Evolutionary conservation across 1,284 basidiomycete genomes (phyloP).

Genomic region (Sanguinoderma infundibulare): DNA sequence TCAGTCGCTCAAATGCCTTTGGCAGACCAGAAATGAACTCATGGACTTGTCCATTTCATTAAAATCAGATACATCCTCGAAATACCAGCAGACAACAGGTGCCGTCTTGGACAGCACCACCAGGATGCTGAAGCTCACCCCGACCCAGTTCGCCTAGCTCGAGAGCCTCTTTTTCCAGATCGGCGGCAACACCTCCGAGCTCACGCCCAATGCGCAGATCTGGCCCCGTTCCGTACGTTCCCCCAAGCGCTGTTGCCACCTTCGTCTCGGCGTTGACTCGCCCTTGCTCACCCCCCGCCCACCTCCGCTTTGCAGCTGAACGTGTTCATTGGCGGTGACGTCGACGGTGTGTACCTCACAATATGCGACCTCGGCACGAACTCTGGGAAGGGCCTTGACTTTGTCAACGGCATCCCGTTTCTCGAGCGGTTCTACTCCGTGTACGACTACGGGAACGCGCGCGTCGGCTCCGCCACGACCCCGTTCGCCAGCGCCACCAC

Average conservation of each 20-base stretch:
- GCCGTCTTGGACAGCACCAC: constrained; percentile 26
- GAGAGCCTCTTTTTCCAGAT: constrained; percentile 25
- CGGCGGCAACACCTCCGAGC: neutral
- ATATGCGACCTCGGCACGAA: constrained; percentile 27
- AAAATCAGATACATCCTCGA: neutral
- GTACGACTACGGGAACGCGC: constrained; percentile 56
- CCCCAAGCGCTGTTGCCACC: constrained; percentile 27
- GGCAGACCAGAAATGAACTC: no score
- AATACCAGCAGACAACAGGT: constrained; percentile 28
- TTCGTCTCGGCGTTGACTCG: neutral
- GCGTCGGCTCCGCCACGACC: constrained; percentile 50
- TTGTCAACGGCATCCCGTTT: constrained; percentile 37
- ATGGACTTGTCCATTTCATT: neutral
- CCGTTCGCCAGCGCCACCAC: constrained; percentile 41
- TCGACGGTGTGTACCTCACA: constrained; percentile 33
- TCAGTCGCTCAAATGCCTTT: constrained; percentile 14
- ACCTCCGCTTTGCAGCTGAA: constrained; percentile 39
- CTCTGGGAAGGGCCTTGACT: constrained; percentile 34
- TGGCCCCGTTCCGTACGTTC: constrained; percentile 11
- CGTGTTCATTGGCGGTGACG: constrained; percentile 32
- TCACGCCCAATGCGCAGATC: constrained; percentile 13
- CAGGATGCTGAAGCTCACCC: constrained; percentile 31
- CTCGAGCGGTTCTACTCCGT: constrained; percentile 71
- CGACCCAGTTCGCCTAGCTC: constrained; percentile 27
- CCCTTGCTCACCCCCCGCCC: constrained; percentile 30